Conservation (phyloP, 2,329 filamentous ascomycete species). For the Myriangium duriaei region DNA sequence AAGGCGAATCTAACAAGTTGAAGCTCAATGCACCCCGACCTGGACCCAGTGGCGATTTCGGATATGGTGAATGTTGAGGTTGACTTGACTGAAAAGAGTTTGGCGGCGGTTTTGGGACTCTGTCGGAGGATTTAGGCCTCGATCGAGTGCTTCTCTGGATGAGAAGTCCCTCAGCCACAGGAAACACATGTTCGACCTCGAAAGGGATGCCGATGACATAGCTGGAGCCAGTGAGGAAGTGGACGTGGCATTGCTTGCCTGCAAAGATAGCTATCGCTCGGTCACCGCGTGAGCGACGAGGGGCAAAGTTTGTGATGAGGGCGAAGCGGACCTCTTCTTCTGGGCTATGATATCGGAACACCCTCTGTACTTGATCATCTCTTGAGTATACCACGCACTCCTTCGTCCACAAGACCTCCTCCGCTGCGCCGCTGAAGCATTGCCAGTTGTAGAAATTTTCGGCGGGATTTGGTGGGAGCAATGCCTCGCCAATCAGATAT, state of each 20-base stretch:
- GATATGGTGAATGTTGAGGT: constrained; percentile 29
- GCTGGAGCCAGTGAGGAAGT: constrained; percentile 75
- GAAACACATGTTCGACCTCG: constrained; percentile 76
- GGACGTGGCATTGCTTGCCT: constrained; percentile 84
- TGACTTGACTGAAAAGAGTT: constrained; percentile 74
- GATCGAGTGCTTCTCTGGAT: constrained; percentile 65
- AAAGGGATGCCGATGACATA: constrained; percentile 91
- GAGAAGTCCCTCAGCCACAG: constrained; percentile 70
- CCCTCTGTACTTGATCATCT: constrained; percentile 70
- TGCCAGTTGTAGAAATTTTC: constrained; percentile 65
- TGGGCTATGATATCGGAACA: constrained; percentile 76
- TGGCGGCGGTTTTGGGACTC: constrained; percentile 49
- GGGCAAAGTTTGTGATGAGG: constrained; percentile 62
- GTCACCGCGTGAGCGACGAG: not conserved
- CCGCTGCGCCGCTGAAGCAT: constrained; percentile 48
- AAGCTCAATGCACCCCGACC: constrained; percentile 2
- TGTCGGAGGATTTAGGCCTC: constrained; percentile 34
- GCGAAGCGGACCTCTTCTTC: constrained; percentile 79
- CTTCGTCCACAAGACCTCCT: constrained; percentile 68
- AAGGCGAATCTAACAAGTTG: constrained; percentile 2
- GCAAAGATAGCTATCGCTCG: constrained; percentile 76
- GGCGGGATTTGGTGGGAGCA: constrained; percentile 56
- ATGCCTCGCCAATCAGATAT: constrained; percentile 69
- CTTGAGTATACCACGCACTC: constrained; percentile 79
- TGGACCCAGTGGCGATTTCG: constrained; percentile 22